Percentiles rank a stretch among this genome's conserved stretches.
phyloP scores from a whole-genome alignment of 2,329 filamentous ascomycete species.

The Trichoderma simmonsii region DNA sequence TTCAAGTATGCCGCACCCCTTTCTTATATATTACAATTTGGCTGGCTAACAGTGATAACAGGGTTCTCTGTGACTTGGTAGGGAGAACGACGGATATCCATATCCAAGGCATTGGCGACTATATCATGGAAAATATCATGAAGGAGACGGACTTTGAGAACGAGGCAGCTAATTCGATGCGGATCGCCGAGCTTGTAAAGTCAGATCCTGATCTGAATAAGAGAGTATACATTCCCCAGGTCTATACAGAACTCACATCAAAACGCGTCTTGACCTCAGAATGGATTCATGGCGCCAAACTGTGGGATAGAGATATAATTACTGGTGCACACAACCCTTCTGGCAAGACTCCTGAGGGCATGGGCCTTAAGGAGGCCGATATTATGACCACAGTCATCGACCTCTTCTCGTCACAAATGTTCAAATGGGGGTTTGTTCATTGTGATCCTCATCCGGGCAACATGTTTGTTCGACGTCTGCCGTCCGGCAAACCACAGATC shows the following conservation, averaged over 20 bases:
- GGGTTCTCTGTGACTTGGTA: not conserved
- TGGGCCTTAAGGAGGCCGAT: constrained; percentile 7
- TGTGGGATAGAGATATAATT: constrained; percentile 14
- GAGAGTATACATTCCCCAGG: constrained; percentile 13
- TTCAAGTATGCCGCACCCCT: too few species aligned
- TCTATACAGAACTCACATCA: not conserved
- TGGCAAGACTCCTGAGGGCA: not conserved
- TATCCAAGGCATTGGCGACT: constrained; percentile 7
- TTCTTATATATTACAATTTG: too few species aligned
- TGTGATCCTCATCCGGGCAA: constrained; percentile 17
- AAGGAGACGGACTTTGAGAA: constrained; percentile 17
- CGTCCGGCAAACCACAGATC: constrained; percentile 6
- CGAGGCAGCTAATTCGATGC: constrained; percentile 1
- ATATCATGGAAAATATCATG: constrained; percentile 15
- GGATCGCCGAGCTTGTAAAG: not conserved
- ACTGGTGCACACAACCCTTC: constrained; percentile 1
- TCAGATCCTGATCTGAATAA: not conserved
- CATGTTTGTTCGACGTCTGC: constrained; percentile 14
- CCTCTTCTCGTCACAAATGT: constrained; percentile 17
- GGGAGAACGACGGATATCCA: constrained; percentile 1
- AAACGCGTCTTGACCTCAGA: constrained; percentile 11
- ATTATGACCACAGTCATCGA: constrained; percentile 13
- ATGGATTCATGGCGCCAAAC: constrained; percentile 16
- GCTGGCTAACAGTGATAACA: constrained; percentile 29
- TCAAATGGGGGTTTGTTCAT: constrained; percentile 17